Percentiles rank a stretch among this genome's conserved stretches.
Evolutionary conservation across 179 eudicot genomes (phyloP).

Genomic region (Spinacia oleracea): DNA sequence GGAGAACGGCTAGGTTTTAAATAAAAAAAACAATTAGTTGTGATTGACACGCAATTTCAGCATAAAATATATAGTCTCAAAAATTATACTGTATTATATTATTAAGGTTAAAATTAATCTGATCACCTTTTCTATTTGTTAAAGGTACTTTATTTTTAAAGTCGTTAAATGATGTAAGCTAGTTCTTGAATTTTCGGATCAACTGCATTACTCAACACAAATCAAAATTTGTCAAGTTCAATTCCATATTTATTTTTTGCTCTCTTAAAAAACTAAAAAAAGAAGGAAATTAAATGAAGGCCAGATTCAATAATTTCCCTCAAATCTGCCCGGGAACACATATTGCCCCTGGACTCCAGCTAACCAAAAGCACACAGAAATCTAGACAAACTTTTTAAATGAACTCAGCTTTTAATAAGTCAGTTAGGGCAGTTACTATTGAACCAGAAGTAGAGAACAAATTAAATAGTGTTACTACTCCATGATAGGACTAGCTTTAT

Average conservation of each 20-base stretch:
- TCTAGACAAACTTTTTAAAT: neutral
- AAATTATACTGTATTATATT: no score
- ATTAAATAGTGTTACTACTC: no score
- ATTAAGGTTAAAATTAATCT: neutral
- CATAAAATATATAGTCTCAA: no score
- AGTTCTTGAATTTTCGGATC: neutral
- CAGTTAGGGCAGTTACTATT: constrained; percentile 7
- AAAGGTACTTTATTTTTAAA: neutral
- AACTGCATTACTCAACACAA: no score
- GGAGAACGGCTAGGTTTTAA: no score
- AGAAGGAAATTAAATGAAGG: neutral
- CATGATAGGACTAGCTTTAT: no score
- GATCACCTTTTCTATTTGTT: neutral
- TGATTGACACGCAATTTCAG: no score
- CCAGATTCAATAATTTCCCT: neutral
- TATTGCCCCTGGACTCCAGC: neutral
- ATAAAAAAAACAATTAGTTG: no score
- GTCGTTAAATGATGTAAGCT: no score
- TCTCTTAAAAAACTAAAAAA: neutral
- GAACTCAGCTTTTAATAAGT: constrained; percentile 7
- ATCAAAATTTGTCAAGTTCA: no score
- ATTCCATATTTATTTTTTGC: no score
- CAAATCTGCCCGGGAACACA: no score
- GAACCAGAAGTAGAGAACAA: neutral
- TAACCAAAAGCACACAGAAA: constrained; percentile 15